A percentile compares a stretch with the other conserved stretches of the same genome.
These are phyloP conservation scores for Protoeuglena noctilucae DNA, from an alignment of 139 green algal species.

Conservation along the genomic window DNA sequence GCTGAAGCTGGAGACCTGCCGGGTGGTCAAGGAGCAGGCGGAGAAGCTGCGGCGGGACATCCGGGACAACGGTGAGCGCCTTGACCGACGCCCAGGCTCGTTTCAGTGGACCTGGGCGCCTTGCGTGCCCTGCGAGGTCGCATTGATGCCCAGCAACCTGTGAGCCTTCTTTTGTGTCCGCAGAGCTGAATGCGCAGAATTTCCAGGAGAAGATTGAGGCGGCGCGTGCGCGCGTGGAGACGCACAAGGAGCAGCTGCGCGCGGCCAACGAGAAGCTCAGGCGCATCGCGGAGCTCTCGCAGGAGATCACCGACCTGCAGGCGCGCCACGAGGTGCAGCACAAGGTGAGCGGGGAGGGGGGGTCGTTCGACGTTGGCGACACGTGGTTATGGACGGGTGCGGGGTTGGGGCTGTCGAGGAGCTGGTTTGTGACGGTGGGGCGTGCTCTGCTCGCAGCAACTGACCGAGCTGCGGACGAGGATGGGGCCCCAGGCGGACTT, in stretches of 20 bases:
- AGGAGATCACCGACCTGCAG: too few relatives aligned
- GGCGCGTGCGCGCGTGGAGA: constrained; percentile 7
- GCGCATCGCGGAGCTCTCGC: constrained; percentile 6
- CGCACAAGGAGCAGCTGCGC: constrained; percentile 13
- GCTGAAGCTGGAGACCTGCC: constrained; percentile 52
- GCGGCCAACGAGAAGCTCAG: constrained; percentile 2
- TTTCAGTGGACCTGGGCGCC: too few relatives aligned
- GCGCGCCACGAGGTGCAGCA: not conserved
- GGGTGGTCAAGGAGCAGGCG: constrained; percentile 32
- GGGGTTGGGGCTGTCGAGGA: not conserved
- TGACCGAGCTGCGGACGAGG: constrained; percentile 1
- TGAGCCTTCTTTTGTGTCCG: too few relatives aligned
- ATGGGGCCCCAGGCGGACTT: constrained; percentile 10
- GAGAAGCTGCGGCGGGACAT: not conserved
- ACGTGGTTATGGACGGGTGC: not conserved
- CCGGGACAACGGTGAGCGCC: not conserved
- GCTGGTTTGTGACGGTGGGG: too few relatives aligned
- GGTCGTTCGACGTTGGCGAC: not conserved
- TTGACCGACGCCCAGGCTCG: too few relatives aligned
- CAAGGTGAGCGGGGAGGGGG: not conserved
- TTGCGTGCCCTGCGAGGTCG: too few relatives aligned
- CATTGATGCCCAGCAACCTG: too few relatives aligned
- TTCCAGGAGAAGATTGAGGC: constrained; percentile 1
- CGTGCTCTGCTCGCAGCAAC: too few relatives aligned
- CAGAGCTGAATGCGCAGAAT: not conserved